phyloP scores from a whole-genome alignment of 768 basidiomycete species.

The Tephrocybe sp. region DNA sequence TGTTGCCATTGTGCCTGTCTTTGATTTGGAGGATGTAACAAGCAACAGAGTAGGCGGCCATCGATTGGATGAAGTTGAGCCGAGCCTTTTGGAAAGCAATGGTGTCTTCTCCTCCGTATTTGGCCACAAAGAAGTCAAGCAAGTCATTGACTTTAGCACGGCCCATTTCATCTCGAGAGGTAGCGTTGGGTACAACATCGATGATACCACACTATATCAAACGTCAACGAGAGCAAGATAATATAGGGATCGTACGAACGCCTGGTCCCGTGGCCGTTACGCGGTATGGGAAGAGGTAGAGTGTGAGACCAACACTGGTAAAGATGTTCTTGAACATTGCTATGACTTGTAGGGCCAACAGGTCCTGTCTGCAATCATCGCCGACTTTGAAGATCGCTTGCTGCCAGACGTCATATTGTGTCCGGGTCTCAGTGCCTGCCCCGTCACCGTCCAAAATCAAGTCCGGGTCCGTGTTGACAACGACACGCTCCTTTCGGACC shows the following conservation, averaged over 20 bases:
- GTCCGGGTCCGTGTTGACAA: conserved; percentile 69
- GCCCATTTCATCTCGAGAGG: conserved; percentile 99
- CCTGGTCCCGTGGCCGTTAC: conserved; percentile 97
- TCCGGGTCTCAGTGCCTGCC: conserved; percentile 52
- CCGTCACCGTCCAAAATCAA: conserved; percentile 64
- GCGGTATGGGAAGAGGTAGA: conserved; percentile 94
- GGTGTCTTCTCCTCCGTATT: conserved; percentile 89
- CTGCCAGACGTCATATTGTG: conserved; percentile 89
- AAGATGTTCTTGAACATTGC: conserved; percentile 99
- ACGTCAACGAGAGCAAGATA: not conserved
- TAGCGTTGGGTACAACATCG: conserved; percentile 96
- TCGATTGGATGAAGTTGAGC: conserved; percentile 95
- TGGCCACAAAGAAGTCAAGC: conserved; percentile 88
- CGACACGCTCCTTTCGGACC: conserved; percentile 81
- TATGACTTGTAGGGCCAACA: conserved; percentile 94
- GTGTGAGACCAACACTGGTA: conserved; percentile 77
- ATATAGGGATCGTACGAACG: conserved; percentile 45
- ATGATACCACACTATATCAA: conserved; percentile 86
- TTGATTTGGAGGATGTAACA: conserved; percentile 99
- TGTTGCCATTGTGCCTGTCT: conserved; percentile 98
- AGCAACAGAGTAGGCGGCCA: conserved; percentile 98
- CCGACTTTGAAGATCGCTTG: conserved; percentile 99
- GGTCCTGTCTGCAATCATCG: conserved; percentile 97
- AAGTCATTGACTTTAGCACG: conserved; percentile 97
- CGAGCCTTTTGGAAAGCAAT: conserved; percentile 89